Base-by-base conservation (phyloP, 805 yeast species). In the Yarrowia deformans region DNA sequence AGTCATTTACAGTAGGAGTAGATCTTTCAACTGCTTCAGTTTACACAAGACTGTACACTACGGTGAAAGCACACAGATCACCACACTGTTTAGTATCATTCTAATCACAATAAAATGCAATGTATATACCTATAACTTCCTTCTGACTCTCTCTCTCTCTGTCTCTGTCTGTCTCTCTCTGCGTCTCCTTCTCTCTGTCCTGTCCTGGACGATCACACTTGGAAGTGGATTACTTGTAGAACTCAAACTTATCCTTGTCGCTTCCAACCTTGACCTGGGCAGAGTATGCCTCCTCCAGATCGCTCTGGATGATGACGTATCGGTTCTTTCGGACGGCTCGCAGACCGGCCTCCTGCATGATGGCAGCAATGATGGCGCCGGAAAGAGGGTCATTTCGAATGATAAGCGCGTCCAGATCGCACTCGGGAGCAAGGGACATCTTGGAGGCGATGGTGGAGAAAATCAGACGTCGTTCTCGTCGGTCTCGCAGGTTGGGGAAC, bases 301-400 rank as follows among this genome's bases (percentile, higher is more conserved):
- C 99, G 77, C 89, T 88, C 81, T 95, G 98, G 76, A 96, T 83
- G 73, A 95, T 96, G 80, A 95, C 97, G 79, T 96, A 95, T 81
- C 99, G 87, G 80, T 95, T 95, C 83, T 94, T 95, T 83, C 99
- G 90, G 58, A 95, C 98, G 1, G 99, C 99, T 74, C 99, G 88
- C 74, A 95, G 85, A 73, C 99, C 99, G 37, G 99, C 99, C 81
- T 96, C 99, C 85, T 95, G 99, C 99, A 95, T 95, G 74, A 95
- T 94, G 18, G 99, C 99, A 16, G 99, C 98, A 77, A 95, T 95
- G 69, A 94, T 86, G 13, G 84, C 99, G 77, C 99, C 99, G 45
- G 97, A 91, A 70, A 96, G 83, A 49, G 99, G 97, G 78, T 95
- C 99, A 77, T 95, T 95, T 80, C 99, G 90, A 75, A 93, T 87